A percentile compares a stretch with the other conserved stretches of the same genome.
phyloP scores from a whole-genome alignment of 2,329 filamentous ascomycete species.

The Penicillium aurantiogriseum region DNA sequence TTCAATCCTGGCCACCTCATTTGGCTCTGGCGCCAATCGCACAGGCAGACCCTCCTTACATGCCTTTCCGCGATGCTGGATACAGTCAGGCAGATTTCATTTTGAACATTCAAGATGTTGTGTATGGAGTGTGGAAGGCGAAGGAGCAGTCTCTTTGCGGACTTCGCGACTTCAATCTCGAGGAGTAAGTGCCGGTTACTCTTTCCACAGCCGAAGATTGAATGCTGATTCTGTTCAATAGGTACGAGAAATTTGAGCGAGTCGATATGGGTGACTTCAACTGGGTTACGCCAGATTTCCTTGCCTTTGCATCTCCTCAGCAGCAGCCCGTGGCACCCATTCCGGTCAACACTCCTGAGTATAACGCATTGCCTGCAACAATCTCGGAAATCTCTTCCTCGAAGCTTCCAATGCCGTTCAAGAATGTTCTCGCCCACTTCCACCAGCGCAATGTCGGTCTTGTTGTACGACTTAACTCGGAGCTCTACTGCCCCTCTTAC shows the following conservation, averaged over 20 bases:
- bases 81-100: slow-evolving; percentile 98
- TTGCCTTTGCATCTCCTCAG: slow-evolving; percentile 95
- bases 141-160: slow-evolving; percentile 93
- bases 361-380: slow-evolving; percentile 70
- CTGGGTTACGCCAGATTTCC: slow-evolving; percentile 93
- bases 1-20: slow-evolving; percentile 96
- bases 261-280: slow-evolving; percentile 99
- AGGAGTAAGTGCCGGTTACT: slow-evolving; percentile 60
- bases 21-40: slow-evolving; percentile 92
- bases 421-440: slow-evolving; percentile 92
- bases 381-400: slow-evolving; percentile 70
- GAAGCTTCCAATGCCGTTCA: slow-evolving; percentile 80
- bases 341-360: slow-evolving; percentile 69
- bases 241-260: slow-evolving; percentile 88
- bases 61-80: slow-evolving; percentile 97
- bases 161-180: slow-evolving; percentile 89
- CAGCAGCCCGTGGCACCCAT: slow-evolving; percentile 73
- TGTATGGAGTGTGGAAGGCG: slow-evolving; percentile 98
- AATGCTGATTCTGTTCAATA: slow-evolving; percentile 31
- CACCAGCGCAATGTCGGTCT: slow-evolving; percentile 82
- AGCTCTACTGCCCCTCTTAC: slow-evolving; percentile 94
- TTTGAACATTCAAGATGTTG: slow-evolving; percentile 92
- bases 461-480: slow-evolving; percentile 92
- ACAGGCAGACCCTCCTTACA: slow-evolving; percentile 93
- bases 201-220: background rate